Percentiles rank a stretch among this genome's conserved stretches.
phyloP scores from a whole-genome alignment of 805 yeast genomes.

The Myxozyma monticola region DNA sequence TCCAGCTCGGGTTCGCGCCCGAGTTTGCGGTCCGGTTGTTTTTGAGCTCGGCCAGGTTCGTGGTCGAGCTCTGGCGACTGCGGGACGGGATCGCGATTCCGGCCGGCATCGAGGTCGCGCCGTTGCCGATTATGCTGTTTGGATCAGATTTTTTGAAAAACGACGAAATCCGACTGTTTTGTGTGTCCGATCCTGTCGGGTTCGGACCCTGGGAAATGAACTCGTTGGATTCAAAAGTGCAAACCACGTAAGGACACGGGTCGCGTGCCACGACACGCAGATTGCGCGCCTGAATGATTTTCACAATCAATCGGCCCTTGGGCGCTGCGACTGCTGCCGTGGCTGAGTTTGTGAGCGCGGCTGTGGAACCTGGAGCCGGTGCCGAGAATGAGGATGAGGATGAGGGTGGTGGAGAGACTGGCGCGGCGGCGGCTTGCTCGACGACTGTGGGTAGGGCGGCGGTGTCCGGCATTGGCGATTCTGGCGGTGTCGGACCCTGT shows the following conservation, averaged over 20 bases:
- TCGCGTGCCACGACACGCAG: slow-evolving; percentile 55
- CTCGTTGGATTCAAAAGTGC: slow-evolving; percentile 89
- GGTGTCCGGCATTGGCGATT: slow-evolving; percentile 5
- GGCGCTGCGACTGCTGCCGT: slow-evolving; percentile 46
- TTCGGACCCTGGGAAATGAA: slow-evolving; percentile 80
- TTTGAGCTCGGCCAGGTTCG: slow-evolving; percentile 20
- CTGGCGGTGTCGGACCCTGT: slow-evolving; percentile 7
- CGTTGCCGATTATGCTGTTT: slow-evolving; percentile 9
- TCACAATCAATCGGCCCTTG: slow-evolving; percentile 79
- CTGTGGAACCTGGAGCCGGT: neutral
- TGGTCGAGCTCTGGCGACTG: slow-evolving; percentile 26
- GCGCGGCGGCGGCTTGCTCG: neutral
- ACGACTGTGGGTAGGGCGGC: neutral
- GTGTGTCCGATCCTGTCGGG: slow-evolving; percentile 26
- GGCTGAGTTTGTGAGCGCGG: slow-evolving; percentile 2
- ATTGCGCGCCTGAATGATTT: slow-evolving; percentile 75
- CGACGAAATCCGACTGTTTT: slow-evolving; percentile 20
- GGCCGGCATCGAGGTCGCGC: slow-evolving; percentile 1
- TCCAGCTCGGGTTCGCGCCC: slow-evolving; percentile 77
- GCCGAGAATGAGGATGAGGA: slow-evolving; percentile 20
- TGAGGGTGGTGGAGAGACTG: slow-evolving; percentile 1
- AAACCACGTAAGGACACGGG: slow-evolving; percentile 78
- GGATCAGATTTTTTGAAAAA: slow-evolving; percentile 16
- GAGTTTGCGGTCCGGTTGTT: slow-evolving; percentile 16
- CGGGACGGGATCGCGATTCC: slow-evolving; percentile 42